Evolutionary conservation across 2,329 filamentous ascomycete genomes (phyloP).

Genomic region (Penicillium digitatum): DNA sequence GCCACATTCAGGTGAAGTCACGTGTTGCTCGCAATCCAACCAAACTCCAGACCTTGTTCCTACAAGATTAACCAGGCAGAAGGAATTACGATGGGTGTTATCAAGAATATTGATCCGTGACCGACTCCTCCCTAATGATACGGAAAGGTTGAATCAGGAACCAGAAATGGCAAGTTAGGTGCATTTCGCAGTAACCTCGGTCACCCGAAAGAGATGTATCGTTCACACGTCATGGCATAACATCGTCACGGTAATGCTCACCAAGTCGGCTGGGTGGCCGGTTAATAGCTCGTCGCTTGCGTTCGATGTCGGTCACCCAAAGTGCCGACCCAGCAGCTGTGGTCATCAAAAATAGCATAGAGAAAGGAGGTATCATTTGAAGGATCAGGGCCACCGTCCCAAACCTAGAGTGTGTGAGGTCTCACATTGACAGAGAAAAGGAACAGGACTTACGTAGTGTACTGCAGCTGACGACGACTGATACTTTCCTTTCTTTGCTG

Average conservation of each 20-base stretch:
- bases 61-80: neutral
- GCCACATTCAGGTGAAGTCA: no score
- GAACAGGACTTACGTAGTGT: slow-evolving; percentile 62
- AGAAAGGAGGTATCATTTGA: slow-evolving; percentile 82
- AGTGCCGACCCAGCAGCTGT: slow-evolving; percentile 79
- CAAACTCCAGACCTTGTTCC: neutral
- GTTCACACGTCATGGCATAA: slow-evolving; percentile 18
- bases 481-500: slow-evolving; percentile 70
- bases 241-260: slow-evolving; percentile 39
- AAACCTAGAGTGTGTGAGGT: slow-evolving; percentile 51
- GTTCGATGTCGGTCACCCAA: slow-evolving; percentile 78
- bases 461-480: slow-evolving; percentile 67
- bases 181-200: neutral
- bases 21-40: neutral
- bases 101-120: neutral
- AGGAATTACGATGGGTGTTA: neutral
- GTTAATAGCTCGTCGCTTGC: slow-evolving; percentile 41
- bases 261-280: slow-evolving; percentile 16
- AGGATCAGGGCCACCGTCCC: slow-evolving; percentile 78
- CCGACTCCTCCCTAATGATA: neutral
- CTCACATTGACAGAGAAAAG: neutral
- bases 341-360: slow-evolving; percentile 92
- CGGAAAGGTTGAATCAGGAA: neutral
- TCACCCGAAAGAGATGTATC: neutral
- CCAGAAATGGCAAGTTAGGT: neutral